These are phyloP conservation scores for Rachicladosporium sp. DNA, from an alignment of 2,329 filamentous ascomycete species.

Conservation along the genomic window DNA sequence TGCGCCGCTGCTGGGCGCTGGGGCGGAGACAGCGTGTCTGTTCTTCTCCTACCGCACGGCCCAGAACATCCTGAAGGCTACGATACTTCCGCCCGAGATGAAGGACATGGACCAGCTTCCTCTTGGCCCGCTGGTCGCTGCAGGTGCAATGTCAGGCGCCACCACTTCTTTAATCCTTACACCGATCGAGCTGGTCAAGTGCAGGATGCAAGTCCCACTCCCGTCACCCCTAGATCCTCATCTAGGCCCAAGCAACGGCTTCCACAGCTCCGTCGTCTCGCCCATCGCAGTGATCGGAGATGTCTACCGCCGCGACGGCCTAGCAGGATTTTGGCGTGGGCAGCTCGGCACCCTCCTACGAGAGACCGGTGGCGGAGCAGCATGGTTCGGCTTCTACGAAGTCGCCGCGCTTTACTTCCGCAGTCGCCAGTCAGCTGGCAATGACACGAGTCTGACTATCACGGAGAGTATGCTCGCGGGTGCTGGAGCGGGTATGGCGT, in stretches of 20 bases:
- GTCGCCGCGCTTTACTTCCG: constrained; percentile 58
- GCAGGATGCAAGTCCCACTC: constrained; percentile 79
- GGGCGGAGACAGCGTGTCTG: constrained; percentile 79
- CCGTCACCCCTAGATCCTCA: constrained; percentile 20
- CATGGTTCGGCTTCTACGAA: constrained; percentile 92
- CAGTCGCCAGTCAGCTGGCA: constrained; percentile 23
- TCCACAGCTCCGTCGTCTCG: constrained; percentile 15
- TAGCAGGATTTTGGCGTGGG: constrained; percentile 87
- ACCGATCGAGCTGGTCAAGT: constrained; percentile 93
- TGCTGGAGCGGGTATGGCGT: constrained; percentile 77
- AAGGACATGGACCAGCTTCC: constrained; percentile 45
- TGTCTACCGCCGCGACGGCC: constrained; percentile 69
- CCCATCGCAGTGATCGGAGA: constrained; percentile 62
- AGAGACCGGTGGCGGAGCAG: constrained; percentile 82
- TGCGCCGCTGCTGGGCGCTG: constrained; percentile 80
- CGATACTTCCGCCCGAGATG: background rate
- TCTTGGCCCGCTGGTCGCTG: constrained; percentile 61
- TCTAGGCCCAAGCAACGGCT: constrained; percentile 7
- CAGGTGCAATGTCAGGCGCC: constrained; percentile 75
- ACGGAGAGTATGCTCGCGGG: constrained; percentile 83
- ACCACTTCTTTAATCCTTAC: constrained; percentile 87
- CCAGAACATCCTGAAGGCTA: constrained; percentile 35
- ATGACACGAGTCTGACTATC: constrained; percentile 52
- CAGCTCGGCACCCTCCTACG: constrained; percentile 87
- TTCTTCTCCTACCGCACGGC: constrained; percentile 78